A percentile compares a stretch with the other conserved stretches of the same genome.
Conservation (phyloP, 768 basidiomycete species). For the Sporobolomyces phaffii region DNA sequence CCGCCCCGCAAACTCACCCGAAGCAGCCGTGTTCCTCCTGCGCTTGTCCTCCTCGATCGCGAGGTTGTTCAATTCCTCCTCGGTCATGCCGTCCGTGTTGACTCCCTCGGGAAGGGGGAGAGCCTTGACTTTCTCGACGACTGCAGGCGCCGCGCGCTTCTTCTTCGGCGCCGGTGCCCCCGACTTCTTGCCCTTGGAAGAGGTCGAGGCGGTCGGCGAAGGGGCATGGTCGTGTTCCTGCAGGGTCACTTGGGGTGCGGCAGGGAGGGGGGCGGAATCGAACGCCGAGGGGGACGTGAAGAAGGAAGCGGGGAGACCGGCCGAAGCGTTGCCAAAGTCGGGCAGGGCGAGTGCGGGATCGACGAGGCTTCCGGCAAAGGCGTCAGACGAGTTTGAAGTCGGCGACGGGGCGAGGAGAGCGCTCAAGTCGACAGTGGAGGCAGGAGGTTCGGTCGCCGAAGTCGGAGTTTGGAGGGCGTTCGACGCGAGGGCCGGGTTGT, state of each 20-base stretch:
- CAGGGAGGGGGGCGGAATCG: conserved; percentile 42
- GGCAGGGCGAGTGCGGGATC: conserved; percentile 33
- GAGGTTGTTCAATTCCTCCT: conserved; percentile 42
- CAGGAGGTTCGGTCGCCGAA: neutral
- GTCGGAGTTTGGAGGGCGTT: neutral
- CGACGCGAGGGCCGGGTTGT: neutral
- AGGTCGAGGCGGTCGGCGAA: conserved; percentile 37
- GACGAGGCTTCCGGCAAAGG: conserved; percentile 25
- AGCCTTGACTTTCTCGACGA: conserved; percentile 19
- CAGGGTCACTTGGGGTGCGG: conserved; percentile 36
- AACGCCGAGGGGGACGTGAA: conserved; percentile 2
- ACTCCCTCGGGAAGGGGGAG: conserved; percentile 20
- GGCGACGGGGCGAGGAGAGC: conserved; percentile 10
- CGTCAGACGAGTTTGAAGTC: neutral
- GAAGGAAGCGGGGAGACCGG: conserved; percentile 18
- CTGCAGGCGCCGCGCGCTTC: conserved; percentile 38
- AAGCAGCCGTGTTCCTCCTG: conserved; percentile 85
- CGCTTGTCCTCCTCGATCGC: conserved; percentile 78
- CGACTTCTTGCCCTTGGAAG: conserved; percentile 46
- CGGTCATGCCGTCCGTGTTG: conserved; percentile 22
- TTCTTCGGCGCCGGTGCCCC: conserved; percentile 32
- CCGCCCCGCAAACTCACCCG: conserved; percentile 48
- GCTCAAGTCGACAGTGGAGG: conserved; percentile 14
- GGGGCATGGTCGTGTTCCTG: conserved; percentile 40
- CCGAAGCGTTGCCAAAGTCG: neutral